These are phyloP conservation scores for Penicillium taxi DNA, from an alignment of 495 filamentous ascomycete genomes.

Conservation along the genomic window DNA sequence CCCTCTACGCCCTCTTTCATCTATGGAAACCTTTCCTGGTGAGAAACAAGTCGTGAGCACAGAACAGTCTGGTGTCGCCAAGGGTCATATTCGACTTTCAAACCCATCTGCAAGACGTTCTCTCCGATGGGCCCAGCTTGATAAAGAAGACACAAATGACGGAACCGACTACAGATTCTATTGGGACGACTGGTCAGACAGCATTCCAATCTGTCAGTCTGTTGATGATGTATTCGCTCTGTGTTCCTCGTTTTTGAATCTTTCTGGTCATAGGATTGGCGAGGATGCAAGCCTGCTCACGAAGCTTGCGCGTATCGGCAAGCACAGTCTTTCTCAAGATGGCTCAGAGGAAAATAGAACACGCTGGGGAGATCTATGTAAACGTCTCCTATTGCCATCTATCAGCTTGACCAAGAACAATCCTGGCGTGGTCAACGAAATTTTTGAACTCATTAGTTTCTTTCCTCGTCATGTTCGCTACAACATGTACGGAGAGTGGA, in stretches of 20 bases:
- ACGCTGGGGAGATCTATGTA: constrained; percentile 75
- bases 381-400: constrained; percentile 72
- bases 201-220: constrained; percentile 79
- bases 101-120: constrained; percentile 51
- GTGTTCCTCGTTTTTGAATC: constrained; percentile 74
- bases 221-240: constrained; percentile 86
- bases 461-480: constrained; percentile 75
- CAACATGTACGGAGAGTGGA: constrained; percentile 90
- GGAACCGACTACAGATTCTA: constrained; percentile 80
- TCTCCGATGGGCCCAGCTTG: constrained; percentile 70
- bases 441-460: constrained; percentile 70
- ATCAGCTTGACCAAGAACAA: constrained; percentile 78
- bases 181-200: constrained; percentile 96
- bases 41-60: constrained; percentile 44
- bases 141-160: constrained; percentile 63
- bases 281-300: constrained; percentile 68
- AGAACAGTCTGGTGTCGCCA: constrained; percentile 56
- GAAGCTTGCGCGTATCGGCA: constrained; percentile 75
- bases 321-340: constrained; percentile 62
- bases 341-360: constrained; percentile 55
- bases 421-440: constrained; percentile 70
- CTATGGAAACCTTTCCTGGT: constrained; percentile 31
- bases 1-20: constrained; percentile 39
- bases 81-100: constrained; percentile 55
- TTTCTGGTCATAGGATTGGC: constrained; percentile 81